Base-by-base conservation (phyloP, 108 stramenopile species). In the Aurantiochytrium sp. region DNA sequence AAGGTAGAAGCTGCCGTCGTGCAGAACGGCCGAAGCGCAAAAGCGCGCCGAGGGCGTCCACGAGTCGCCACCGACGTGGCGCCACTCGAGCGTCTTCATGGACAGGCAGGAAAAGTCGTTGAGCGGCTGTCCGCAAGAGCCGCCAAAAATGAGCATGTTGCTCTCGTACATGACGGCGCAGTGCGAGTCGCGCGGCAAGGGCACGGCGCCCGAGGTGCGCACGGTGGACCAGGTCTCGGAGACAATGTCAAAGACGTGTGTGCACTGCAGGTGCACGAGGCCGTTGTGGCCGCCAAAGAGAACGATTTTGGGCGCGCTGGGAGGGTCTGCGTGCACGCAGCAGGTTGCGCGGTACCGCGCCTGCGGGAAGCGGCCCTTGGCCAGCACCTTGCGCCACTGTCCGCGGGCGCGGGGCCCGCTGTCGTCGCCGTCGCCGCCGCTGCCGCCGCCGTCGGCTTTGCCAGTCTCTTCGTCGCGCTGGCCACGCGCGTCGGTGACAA, bases 281-380 rank as follows among this genome's bases (percentile, higher is more conserved):
- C 89, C 89, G 32, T 89, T 68, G 53, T 89, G 89, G 2, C 89
- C 89, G 37, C 89, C 89, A 68, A 86, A 86, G 37, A 89, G 87
- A 6, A 87, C 52, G 31, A 89, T 89, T 55, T 87, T 55, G 32
- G 59, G 59, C 27, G 59, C 8, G 24, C 59, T 65, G 8, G 8
- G 59, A 10, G 2, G 22, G 42, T 41, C n/a, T 1, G 39, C 73
- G 30, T 89, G 73, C 15, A 90, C 89, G 86, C 87, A 88, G 39
- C 95, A 94, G 0, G 98, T 97, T 22, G 96, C 95, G n/a, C 98
- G 93, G 92, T 98, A 98, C 52, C 98, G 95, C 3, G 98, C 96
- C 39, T 96, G 90, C 12, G 97, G 97, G 10, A 95, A 91, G 30
- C 97, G 90, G 8, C 98, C 98, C 27, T 94, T 91, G 19, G 93